Evolutionary conservation across 306 rosid genomes (phyloP), one percentile per base, ranked within the genome.

Genomic region (Vigna hirtella): DNA sequence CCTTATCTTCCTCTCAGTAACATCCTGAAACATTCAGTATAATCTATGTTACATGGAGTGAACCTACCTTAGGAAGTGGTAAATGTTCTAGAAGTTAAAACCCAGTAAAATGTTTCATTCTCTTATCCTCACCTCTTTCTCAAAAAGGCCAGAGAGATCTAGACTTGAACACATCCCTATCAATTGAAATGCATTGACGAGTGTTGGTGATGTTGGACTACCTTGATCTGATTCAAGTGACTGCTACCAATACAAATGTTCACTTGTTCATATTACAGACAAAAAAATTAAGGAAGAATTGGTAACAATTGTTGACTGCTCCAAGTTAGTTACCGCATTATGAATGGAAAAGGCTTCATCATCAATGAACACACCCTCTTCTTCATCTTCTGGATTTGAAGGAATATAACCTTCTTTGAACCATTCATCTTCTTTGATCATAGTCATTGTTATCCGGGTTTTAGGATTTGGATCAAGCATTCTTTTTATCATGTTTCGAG

Each of bases 101-200:
- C 67, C 15, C 6, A 15, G 5, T 58, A 62, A 43, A 43, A 18
- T 34, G 28, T 72, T 73, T 10, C 43, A 56, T 36, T 13, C 86
- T 75, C 76, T 4, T 10, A 26, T 55, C 47, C 73, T 69, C 22
- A 91, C 97, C 96, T 94, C 97, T 80, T 89, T 84, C 91, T 94
- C 98, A 65, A 94, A 94, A 83, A 94, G 90, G 58, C 98, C 98
- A 10, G 98, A 94, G 74, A 94, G 97, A 77, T 94, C 97, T 48
- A 94, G 83, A 80, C 85, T 81, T 0, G 96, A 88, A 24, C 94
- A 94, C 98, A 94, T 94, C 74, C 96, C 96, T 62, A 94, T 94
- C 70, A 94, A 87, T 82, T 94, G 92, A 82, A 94, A 94, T 67
- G 98, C 98, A 77, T 94, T 94, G 59, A 94, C 90, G 32, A 84